These are phyloP conservation scores for Barnettozyma siamensis DNA, from an alignment of 805 yeast species.

Conservation along the genomic window DNA sequence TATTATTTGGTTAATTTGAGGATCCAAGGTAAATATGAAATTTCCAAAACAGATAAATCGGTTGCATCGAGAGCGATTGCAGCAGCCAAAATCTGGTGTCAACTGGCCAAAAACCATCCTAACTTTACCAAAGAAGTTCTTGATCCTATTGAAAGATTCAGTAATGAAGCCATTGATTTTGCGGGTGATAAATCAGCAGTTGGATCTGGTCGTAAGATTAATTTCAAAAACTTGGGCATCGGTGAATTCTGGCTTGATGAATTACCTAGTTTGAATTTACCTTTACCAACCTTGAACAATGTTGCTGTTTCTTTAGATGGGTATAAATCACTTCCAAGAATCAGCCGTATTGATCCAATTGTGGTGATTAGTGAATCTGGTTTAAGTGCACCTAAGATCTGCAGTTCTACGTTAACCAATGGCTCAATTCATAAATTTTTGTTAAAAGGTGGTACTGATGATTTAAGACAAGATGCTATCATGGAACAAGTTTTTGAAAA, in stretches of 20 bases:
- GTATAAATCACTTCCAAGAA: conserved; percentile 42
- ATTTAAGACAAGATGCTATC: conserved; percentile 89
- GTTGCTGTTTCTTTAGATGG: conserved; percentile 36
- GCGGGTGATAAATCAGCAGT: conserved; percentile 41
- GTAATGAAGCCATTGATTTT: conserved; percentile 44
- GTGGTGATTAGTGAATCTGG: conserved; percentile 75
- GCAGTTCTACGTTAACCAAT: conserved; percentile 45
- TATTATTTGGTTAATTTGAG: conserved; percentile 56
- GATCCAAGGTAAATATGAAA: conserved; percentile 34
- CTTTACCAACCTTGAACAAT: conserved; percentile 60
- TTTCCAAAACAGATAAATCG: conserved; percentile 30
- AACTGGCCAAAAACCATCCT: conserved; percentile 27
- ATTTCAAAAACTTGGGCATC: conserved; percentile 29
- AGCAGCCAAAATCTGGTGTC: conserved; percentile 43
- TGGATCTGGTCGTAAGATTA: conserved; percentile 16
- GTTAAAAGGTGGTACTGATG: conserved; percentile 85
- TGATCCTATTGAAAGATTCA: conserved; percentile 42
- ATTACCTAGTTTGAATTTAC: conserved; percentile 43
- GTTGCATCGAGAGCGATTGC: conserved; percentile 44
- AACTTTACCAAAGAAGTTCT: conserved; percentile 29
- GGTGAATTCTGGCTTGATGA: conserved; percentile 55
- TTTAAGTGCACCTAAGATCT: conserved; percentile 80
- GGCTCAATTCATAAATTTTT: conserved; percentile 58
- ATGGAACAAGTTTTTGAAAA: conserved; percentile 96
- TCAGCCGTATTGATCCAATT: conserved; percentile 38